Evolutionary conservation across 1,284 basidiomycete genomes (phyloP).

Genomic region (Hemileia vastatrix): DNA sequence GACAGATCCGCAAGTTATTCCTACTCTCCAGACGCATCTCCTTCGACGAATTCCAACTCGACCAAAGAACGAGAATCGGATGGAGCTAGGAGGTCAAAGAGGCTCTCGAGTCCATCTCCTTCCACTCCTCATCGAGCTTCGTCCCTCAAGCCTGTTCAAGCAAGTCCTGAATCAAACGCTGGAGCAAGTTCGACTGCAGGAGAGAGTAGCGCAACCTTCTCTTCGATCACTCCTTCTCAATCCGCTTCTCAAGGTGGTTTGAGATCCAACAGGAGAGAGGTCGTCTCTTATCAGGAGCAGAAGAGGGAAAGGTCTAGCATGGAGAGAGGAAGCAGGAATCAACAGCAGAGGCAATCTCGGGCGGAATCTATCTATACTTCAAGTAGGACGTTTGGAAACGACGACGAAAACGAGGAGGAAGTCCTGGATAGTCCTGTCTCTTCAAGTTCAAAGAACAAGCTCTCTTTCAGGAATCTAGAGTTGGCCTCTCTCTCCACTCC

Average conservation of each 20-base stretch:
- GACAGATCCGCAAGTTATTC: not conserved
- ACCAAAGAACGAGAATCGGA: not conserved
- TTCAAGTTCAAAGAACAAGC: no score
- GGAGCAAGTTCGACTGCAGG: not conserved
- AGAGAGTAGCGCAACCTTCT: not conserved
- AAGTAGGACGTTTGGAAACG: no score
- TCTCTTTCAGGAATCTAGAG: no score
- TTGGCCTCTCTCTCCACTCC: no score
- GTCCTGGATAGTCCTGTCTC: no score
- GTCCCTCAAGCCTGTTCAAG: not conserved
- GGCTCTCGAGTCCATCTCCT: not conserved
- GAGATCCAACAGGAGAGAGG: not conserved
- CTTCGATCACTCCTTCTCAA: conserved; percentile 2
- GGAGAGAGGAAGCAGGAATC: no score
- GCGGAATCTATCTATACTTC: no score
- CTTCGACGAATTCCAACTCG: not conserved
- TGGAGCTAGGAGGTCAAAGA: not conserved
- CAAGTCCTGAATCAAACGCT: not conserved
- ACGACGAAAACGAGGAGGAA: no score
- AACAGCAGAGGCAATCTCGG: no score
- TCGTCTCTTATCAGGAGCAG: not conserved
- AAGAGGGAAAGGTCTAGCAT: no score
- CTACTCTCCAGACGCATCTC: not conserved
- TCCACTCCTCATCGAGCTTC: not conserved
- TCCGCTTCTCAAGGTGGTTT: not conserved